These are phyloP conservation scores for Abrus precatorius DNA, from an alignment of 306 rosid species.

Conservation along the genomic window DNA sequence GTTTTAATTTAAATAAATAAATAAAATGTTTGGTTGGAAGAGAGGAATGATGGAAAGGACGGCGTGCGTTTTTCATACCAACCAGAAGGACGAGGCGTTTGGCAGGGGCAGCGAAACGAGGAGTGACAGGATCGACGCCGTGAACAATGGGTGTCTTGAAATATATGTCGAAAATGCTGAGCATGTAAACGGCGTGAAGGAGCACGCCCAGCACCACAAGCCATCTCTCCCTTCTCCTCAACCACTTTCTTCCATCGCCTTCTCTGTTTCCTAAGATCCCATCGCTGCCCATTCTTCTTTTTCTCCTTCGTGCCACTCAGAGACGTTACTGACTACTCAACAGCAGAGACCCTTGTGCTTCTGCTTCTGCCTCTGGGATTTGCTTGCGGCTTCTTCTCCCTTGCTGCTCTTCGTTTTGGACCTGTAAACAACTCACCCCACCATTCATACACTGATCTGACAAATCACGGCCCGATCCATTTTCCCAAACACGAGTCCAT, in stretches of 20 bases:
- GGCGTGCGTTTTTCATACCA: slow-evolving; percentile 50
- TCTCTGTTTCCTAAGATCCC: slow-evolving; percentile 66
- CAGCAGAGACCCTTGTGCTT: too few species aligned
- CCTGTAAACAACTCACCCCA: too few species aligned
- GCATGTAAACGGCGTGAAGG: slow-evolving; percentile 90
- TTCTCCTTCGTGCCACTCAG: neutral
- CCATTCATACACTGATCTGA: too few species aligned
- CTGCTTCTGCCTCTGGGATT: too few species aligned
- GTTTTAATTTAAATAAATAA: neutral
- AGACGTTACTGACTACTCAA: too few species aligned
- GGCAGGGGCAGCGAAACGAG: slow-evolving; percentile 84
- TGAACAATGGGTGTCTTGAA: slow-evolving; percentile 87
- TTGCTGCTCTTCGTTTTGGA: too few species aligned
- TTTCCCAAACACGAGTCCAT: too few species aligned
- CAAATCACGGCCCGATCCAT: too few species aligned
- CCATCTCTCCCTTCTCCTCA: slow-evolving; percentile 78
- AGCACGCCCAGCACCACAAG: slow-evolving; percentile 76
- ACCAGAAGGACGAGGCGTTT: slow-evolving; percentile 81
- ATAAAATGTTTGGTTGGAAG: neutral
- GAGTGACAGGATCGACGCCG: slow-evolving; percentile 77
- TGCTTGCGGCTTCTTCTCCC: too few species aligned
- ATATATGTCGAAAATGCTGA: slow-evolving; percentile 91
- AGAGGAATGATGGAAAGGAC: too few species aligned
- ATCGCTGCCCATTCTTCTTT: slow-evolving; percentile 56
- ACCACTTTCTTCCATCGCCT: slow-evolving; percentile 55